Evolutionary conservation across 306 rosid genomes (phyloP).

Genomic region (Cucumis hystrix): DNA sequence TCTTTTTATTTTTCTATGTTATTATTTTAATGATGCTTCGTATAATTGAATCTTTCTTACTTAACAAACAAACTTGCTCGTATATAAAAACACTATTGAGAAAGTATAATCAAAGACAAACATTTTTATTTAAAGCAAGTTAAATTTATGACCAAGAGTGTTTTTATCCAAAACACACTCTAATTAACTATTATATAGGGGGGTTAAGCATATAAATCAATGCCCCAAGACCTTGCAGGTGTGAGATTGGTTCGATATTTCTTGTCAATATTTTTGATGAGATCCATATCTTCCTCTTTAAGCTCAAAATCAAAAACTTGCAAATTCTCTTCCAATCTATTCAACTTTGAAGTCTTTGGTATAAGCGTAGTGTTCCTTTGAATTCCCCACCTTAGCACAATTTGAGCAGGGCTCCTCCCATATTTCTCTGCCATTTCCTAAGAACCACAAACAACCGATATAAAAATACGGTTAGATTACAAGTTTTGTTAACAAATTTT

Average conservation of each 20-base stretch:
- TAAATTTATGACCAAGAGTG: too few relatives aligned
- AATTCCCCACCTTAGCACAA: conserved; percentile 74
- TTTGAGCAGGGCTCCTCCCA: conserved; percentile 50
- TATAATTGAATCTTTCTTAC: too few relatives aligned
- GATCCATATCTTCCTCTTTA: conserved; percentile 45
- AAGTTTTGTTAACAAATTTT: too few relatives aligned
- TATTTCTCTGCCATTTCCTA: conserved; percentile 66
- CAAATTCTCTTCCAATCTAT: conserved; percentile 15
- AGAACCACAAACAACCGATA: too few relatives aligned
- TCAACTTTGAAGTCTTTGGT: conserved; percentile 33
- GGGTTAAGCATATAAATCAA: conserved; percentile 52
- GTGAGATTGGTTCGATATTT: conserved; percentile 46
- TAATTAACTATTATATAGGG: background rate
- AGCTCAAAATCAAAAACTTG: conserved; percentile 56
- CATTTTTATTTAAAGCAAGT: too few relatives aligned
- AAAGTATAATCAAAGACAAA: too few relatives aligned
- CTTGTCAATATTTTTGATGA: conserved; percentile 41
- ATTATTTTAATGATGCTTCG: too few relatives aligned
- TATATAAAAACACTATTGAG: too few relatives aligned
- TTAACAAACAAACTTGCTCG: too few relatives aligned
- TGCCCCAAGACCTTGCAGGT: conserved; percentile 70
- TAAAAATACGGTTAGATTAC: too few relatives aligned
- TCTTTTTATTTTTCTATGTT: too few relatives aligned
- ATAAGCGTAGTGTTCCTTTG: conserved; percentile 27
- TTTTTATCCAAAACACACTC: too few relatives aligned